These are phyloP conservation scores for Saccharomyces pastorianus DNA, from an alignment of 1,139 yeast species.

Conservation along the genomic window DNA sequence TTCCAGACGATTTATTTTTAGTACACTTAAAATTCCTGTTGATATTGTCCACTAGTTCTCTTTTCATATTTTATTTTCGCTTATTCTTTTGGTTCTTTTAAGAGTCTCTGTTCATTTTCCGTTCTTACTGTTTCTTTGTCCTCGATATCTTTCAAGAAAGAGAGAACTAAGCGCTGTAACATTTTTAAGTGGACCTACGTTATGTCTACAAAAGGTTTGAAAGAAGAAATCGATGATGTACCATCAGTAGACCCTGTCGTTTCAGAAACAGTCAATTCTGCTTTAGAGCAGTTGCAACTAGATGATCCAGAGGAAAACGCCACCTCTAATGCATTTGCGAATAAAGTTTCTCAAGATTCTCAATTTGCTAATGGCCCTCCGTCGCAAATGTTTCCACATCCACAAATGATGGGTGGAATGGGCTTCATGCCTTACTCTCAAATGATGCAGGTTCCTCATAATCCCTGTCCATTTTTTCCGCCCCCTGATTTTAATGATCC, in stretches of 20 bases:
- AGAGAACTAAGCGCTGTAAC: not conserved
- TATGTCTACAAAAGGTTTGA: not conserved
- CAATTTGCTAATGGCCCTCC: conserved; percentile 10
- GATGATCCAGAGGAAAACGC: conserved; percentile 14
- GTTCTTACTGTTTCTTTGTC: not conserved
- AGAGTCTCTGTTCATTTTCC: not conserved
- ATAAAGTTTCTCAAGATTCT: not conserved
- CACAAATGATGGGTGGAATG: conserved; percentile 26
- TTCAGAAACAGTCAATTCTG: conserved; percentile 26
- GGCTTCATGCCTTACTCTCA: conserved; percentile 29
- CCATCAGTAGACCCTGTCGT: conserved; percentile 15
- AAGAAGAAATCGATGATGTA: not conserved
- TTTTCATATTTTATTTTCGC: not conserved
- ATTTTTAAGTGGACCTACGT: not conserved
- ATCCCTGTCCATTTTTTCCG: conserved; percentile 22
- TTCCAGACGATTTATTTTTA: not conserved
- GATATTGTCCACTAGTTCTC: not conserved
- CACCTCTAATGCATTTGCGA: not conserved
- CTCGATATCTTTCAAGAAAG: not conserved
- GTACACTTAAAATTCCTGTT: not conserved
- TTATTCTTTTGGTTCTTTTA: not conserved
- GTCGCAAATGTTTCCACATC: conserved; percentile 19
- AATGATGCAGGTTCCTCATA: conserved; percentile 30
- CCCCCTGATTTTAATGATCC: conserved; percentile 18
- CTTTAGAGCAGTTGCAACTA: conserved; percentile 28